A percentile compares a stretch with the other conserved stretches of the same genome.
phyloP scores from a whole-genome alignment of 2,329 filamentous ascomycete species.

The Sporothrix humicola region DNA sequence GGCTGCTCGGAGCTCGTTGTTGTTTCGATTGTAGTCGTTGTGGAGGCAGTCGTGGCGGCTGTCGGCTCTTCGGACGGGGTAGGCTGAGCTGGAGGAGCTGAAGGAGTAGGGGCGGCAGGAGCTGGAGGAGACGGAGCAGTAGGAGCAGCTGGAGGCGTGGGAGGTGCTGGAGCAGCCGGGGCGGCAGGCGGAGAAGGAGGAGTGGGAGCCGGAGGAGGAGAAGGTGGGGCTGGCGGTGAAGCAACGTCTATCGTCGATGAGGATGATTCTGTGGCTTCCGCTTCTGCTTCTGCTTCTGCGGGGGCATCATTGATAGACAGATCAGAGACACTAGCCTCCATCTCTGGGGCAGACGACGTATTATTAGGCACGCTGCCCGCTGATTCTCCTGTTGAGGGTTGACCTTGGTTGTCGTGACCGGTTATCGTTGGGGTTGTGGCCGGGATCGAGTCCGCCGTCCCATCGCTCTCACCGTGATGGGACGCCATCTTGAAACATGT shows the following conservation, averaged over 20 bases:
- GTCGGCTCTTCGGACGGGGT: neutral
- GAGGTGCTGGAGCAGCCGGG: neutral
- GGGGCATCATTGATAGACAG: neutral
- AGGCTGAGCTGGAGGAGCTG: neutral
- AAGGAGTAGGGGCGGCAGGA: neutral
- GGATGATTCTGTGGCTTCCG: too few relatives aligned
- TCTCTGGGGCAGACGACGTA: neutral
- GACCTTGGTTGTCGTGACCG: neutral
- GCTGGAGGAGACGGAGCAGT: neutral
- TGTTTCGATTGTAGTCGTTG: neutral
- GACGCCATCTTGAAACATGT: conserved; percentile 33
- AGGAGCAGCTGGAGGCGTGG: neutral
- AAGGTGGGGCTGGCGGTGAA: neutral
- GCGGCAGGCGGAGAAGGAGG: neutral
- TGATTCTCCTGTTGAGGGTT: neutral
- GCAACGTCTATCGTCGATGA: neutral
- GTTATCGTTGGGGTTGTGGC: neutral
- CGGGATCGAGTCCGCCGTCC: conserved; percentile 6
- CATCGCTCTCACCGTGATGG: conserved; percentile 30
- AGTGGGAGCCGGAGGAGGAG: neutral
- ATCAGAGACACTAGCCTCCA: neutral
- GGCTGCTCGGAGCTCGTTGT: neutral
- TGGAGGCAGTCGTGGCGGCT: neutral
- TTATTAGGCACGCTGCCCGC: neutral
- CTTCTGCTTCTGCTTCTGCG: neutral